Evolutionary conservation across 2,329 filamentous ascomycete species (phyloP), one percentile per base, ranked within the genome.

Genomic region (Xylaria hypoxylon): DNA sequence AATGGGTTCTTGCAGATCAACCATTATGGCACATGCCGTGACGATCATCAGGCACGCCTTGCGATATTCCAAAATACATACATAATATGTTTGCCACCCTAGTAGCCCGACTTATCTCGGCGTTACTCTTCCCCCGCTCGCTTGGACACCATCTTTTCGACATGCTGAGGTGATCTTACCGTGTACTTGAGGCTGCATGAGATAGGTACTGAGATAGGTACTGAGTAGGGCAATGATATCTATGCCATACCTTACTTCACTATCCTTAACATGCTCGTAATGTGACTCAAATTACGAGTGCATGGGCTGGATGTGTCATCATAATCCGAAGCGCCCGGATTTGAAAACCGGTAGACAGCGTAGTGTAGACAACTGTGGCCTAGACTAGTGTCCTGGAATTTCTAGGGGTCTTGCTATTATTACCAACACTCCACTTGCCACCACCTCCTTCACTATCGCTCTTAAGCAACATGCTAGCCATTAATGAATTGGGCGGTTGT

Each of bases 331-430:
- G 35, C 6, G 28, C 42, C 64, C 64, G 50, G 55, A 57, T 59
- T 50, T 24, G 45, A 65, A 63, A 47, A 19, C 35, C 44, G 52
- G 22, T 47, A n/a, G 28, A 24, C 44, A 13, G 17, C 45, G 24
- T 42, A 45, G 38, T 19, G 11, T 45, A 44, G 35, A 42, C 24
- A 33, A 11, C 51, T 55, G 31, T 31, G 52, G 52, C n/a, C 35
- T 48, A n/a, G n/a, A n/a, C n/a, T 38, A 55, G 62, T 50, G 33
- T 47, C 19, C 22, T 52, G 28, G 50, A n/a, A 60, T 57, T 58
- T 44, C 51, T 33, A 64, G 61, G 65, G 57, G 64, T 59, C 59
- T 53, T 60, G 45, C 65, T 67, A 67, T 67, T 64, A 66, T 66
- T 66, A 64, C 42, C 55, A 64, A 44, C 59, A 67, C 33, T 11